These are phyloP conservation scores for Chamaecrista fasciculata DNA, from an alignment of 306 rosid species.

Conservation along the genomic window DNA sequence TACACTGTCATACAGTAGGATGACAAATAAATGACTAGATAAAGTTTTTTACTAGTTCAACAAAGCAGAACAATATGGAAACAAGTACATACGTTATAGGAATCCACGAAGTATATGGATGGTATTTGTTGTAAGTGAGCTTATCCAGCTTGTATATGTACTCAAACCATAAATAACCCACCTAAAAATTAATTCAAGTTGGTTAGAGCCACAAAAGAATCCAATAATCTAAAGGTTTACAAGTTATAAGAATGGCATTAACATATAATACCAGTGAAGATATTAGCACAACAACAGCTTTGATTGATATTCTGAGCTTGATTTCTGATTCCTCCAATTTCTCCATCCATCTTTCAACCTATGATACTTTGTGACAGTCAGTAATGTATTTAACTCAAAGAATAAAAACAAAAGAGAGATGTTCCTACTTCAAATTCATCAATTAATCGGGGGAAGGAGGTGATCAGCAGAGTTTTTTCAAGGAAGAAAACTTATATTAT, in stretches of 20 bases:
- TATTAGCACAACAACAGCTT: slow-evolving; percentile 57
- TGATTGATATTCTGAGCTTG: slow-evolving; percentile 73
- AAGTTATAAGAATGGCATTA: slow-evolving; percentile 1
- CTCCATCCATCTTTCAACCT: slow-evolving; percentile 97
- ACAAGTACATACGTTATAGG: slow-evolving; percentile 80
- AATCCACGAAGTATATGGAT: slow-evolving; percentile 98
- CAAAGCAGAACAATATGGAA: slow-evolving; percentile 13
- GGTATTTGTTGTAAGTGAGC: slow-evolving; percentile 78
- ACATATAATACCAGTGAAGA: slow-evolving; percentile 50
- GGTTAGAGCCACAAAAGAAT: slow-evolving; percentile 29
- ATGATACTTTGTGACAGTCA: slow-evolving; percentile 29
- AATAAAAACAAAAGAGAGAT: not conserved
- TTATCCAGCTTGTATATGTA: slow-evolving; percentile 87
- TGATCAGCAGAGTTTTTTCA: slow-evolving; percentile 4
- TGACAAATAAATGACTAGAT: slow-evolving; percentile 17
- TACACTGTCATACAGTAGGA: slow-evolving; percentile 55
- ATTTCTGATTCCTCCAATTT: slow-evolving; percentile 86
- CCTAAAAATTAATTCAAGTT: slow-evolving; percentile 45
- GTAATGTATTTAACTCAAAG: slow-evolving; percentile 24
- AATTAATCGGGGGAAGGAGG: slow-evolving; percentile 17
- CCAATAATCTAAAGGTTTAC: slow-evolving; percentile 5
- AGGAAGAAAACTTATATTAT: too few species aligned
- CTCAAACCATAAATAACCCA: slow-evolving; percentile 88
- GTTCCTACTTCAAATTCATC: slow-evolving; percentile 18
- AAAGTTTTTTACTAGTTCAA: slow-evolving; percentile 11